These are phyloP conservation scores for Eragrostis tef DNA, from an alignment of 202 grass and related monocot species.

Conservation along the genomic window DNA sequence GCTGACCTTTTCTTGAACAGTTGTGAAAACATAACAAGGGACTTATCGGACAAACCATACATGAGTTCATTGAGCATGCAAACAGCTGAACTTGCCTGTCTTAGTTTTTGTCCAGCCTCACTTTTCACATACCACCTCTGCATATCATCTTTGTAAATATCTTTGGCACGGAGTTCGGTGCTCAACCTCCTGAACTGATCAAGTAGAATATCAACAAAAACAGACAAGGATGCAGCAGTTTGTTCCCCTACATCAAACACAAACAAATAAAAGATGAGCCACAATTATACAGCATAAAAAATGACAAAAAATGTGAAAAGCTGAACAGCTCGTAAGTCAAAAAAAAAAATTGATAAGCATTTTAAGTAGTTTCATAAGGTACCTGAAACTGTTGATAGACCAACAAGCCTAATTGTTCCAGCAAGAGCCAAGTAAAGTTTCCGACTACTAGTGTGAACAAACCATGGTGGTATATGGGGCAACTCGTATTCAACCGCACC, in stretches of 20 bases:
- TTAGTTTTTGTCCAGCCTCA: slow-evolving; percentile 64
- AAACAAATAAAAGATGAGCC: slow-evolving; percentile 41
- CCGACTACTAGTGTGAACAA: slow-evolving; percentile 64
- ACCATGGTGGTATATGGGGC: slow-evolving; percentile 94
- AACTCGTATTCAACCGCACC: slow-evolving; percentile 58
- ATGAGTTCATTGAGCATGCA: slow-evolving; percentile 97
- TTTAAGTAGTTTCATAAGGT: slow-evolving; percentile 42
- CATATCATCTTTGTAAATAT: slow-evolving; percentile 58
- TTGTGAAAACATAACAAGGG: slow-evolving; percentile 64
- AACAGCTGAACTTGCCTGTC: slow-evolving; percentile 73
- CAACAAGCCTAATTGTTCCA: slow-evolving; percentile 84
- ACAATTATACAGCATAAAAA: slow-evolving; percentile 24
- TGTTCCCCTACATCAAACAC: slow-evolving; percentile 60
- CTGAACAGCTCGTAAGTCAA: slow-evolving; percentile 34
- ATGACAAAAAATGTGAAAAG: slow-evolving; percentile 8
- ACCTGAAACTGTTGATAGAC: slow-evolving; percentile 74
- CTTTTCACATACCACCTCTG: slow-evolving; percentile 58
- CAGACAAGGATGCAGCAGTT: slow-evolving; percentile 57
- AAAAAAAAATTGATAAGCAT: slow-evolving; percentile 30
- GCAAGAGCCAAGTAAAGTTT: slow-evolving; percentile 79
- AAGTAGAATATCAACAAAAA: slow-evolving; percentile 85
- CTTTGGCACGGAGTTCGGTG: slow-evolving; percentile 60
- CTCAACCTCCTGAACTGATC: slow-evolving; percentile 78
- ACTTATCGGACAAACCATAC: slow-evolving; percentile 80
- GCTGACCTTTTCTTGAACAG: slow-evolving; percentile 58